Evolutionary conservation across 2,329 filamentous ascomycete genomes (phyloP).

Genomic region (Pseudogymnoascus sp.): DNA sequence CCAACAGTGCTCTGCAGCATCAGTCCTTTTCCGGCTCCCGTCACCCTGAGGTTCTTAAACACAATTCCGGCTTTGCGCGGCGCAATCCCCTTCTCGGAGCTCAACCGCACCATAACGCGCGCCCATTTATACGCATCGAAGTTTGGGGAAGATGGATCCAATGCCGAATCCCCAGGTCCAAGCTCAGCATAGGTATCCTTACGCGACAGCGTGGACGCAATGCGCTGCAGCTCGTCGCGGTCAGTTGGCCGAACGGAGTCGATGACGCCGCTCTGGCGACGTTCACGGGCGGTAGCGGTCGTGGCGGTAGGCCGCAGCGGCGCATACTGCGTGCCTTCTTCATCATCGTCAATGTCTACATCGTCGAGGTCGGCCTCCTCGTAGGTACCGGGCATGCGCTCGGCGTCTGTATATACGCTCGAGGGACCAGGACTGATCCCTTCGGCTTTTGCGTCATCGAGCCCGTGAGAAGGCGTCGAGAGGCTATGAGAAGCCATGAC

Average conservation of each 20-base stretch:
- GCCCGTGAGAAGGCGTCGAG: neutral
- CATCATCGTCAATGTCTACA: neutral
- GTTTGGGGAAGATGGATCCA: conserved; percentile 44
- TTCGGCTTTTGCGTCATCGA: neutral
- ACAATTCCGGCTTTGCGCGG: conserved; percentile 50
- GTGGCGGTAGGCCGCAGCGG: neutral
- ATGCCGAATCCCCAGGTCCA: conserved; percentile 37
- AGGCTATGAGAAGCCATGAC: neutral
- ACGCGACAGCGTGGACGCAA: conserved; percentile 21
- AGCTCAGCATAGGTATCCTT: conserved; percentile 31
- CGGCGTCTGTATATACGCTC: neutral
- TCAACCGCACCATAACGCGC: conserved; percentile 39
- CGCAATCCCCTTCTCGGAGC: conserved; percentile 49
- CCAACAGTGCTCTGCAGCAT: conserved; percentile 62
- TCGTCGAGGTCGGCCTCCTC: neutral
- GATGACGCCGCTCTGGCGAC: neutral
- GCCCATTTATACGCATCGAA: conserved; percentile 49
- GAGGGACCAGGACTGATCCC: neutral
- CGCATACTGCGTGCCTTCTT: neutral
- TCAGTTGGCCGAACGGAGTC: conserved; percentile 16
- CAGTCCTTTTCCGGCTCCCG: conserved; percentile 57
- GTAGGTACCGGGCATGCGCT: neutral
- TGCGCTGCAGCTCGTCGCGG: conserved; percentile 21
- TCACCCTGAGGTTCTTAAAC: conserved; percentile 59
- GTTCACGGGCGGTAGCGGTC: neutral